Percentiles rank a stretch among this genome's conserved stretches.
These are phyloP conservation scores for Heliamphora pulchella DNA, from an alignment of 179 eudicot genomes.

Conservation along the genomic window DNA sequence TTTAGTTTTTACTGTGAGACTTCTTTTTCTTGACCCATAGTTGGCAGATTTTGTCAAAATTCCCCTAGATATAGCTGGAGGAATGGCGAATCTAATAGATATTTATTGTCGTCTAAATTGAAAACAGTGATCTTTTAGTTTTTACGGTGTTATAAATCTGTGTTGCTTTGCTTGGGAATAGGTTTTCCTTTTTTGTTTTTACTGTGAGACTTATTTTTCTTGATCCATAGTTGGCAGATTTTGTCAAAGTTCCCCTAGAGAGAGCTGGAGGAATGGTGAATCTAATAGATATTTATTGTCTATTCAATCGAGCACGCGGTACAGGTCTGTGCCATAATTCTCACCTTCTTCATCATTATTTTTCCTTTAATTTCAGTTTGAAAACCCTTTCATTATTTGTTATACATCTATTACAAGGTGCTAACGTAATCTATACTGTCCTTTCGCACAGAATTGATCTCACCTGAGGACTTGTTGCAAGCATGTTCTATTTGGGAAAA, in stretches of 20 bases:
- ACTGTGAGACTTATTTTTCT: conserved; percentile 12
- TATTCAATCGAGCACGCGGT: conserved; percentile 94
- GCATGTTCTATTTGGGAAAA: conserved; percentile 94
- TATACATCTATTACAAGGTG: background rate
- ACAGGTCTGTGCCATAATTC: conserved; percentile 51
- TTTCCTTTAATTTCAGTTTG: background rate
- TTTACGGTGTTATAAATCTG: background rate
- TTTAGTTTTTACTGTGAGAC: background rate
- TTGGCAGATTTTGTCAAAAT: conserved; percentile 94
- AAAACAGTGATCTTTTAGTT: background rate
- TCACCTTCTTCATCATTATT: background rate
- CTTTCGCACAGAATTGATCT: conserved; percentile 60
- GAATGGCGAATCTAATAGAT: conserved; percentile 34
- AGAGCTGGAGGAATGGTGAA: conserved; percentile 94
- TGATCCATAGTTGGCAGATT: conserved; percentile 86
- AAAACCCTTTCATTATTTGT: conserved; percentile 3
- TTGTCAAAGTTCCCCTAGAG: conserved; percentile 83
- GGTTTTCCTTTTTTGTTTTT: background rate
- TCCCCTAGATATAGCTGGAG: conserved; percentile 93
- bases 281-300: conserved; percentile 77
- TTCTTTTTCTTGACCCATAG: conserved; percentile 40
- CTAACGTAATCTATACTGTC: conserved; percentile 3
- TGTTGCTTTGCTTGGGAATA: background rate
- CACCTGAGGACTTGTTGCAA: conserved; percentile 89
- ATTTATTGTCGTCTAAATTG: background rate